Evolutionary conservation across 371 early-diverging fungal genomes (phyloP).

Genomic region (Batkoa obscura): DNA sequence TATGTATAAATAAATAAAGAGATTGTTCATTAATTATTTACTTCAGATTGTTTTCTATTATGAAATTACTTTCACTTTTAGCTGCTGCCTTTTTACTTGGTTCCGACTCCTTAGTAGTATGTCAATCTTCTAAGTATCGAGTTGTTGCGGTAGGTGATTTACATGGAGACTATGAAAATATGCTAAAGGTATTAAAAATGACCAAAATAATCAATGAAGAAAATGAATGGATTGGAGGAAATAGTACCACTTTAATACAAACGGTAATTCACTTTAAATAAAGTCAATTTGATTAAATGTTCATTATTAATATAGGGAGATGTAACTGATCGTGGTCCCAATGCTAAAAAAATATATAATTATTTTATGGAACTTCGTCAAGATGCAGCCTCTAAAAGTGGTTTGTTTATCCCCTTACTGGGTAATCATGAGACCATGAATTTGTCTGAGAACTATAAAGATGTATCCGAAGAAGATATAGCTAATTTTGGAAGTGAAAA

Average conservation of each 20-base stretch:
- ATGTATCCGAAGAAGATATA: constrained; percentile 40
- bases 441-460: constrained; percentile 37
- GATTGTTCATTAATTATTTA: too few species aligned
- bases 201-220: constrained; percentile 35
- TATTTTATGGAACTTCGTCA: constrained; percentile 27
- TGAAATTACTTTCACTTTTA: too few species aligned
- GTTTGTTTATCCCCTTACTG: constrained; percentile 27
- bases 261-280: constrained; percentile 14
- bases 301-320: constrained; percentile 28
- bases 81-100: too few species aligned
- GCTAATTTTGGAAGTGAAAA: constrained; percentile 37
- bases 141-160: constrained; percentile 64
- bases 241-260: constrained; percentile 29
- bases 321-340: constrained; percentile 49
- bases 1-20: too few species aligned
- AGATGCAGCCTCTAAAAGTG: constrained; percentile 35
- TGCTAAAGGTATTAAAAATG: constrained; percentile 30
- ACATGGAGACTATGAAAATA: constrained; percentile 43
- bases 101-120: too few species aligned
- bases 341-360: constrained; percentile 43
- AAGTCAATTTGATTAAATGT: not conserved
- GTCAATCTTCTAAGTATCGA: constrained; percentile 11
- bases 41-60: too few species aligned
- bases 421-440: constrained; percentile 44
- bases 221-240: constrained; percentile 37